Percentiles rank a stretch among this genome's conserved stretches.
Evolutionary conservation across 2,329 filamentous ascomycete genomes (phyloP).

Genomic region (Botrytis medusae): DNA sequence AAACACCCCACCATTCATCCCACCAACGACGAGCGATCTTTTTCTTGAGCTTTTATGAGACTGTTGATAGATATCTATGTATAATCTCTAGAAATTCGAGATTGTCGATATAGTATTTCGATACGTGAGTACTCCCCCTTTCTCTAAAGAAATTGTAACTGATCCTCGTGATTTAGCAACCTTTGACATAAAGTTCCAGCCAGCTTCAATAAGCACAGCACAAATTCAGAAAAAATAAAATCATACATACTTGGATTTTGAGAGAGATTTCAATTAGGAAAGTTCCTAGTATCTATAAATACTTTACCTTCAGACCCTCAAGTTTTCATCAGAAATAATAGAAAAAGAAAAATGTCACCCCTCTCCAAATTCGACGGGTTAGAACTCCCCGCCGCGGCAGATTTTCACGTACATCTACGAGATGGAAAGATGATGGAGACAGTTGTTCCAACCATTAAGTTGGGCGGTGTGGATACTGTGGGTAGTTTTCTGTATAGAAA

Average conservation of each 20-base stretch:
- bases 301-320: not conserved
- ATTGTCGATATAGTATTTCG: not conserved
- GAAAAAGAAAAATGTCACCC: not conserved
- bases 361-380: conserved; percentile 31
- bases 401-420: conserved; percentile 47
- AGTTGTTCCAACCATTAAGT: conserved; percentile 53
- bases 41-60: not conserved
- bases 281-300: not conserved
- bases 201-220: not conserved
- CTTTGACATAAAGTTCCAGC: not conserved
- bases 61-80: not conserved
- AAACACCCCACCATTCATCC: conserved; percentile 14
- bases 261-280: not conserved
- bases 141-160: not conserved
- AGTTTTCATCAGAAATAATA: not conserved
- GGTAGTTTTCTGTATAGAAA: conserved; percentile 9
- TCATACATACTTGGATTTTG: not conserved
- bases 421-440: conserved; percentile 56
- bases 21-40: not conserved
- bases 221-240: not conserved
- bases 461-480: conserved; percentile 62
- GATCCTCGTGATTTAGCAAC: not conserved
- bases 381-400: conserved; percentile 61
- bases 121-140: not conserved
- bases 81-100: not conserved